A percentile compares a stretch with the other conserved stretches of the same genome.
These are phyloP conservation scores for Ceriops zippeliana DNA, from an alignment of 345 rosid genomes.

Conservation along the genomic window DNA sequence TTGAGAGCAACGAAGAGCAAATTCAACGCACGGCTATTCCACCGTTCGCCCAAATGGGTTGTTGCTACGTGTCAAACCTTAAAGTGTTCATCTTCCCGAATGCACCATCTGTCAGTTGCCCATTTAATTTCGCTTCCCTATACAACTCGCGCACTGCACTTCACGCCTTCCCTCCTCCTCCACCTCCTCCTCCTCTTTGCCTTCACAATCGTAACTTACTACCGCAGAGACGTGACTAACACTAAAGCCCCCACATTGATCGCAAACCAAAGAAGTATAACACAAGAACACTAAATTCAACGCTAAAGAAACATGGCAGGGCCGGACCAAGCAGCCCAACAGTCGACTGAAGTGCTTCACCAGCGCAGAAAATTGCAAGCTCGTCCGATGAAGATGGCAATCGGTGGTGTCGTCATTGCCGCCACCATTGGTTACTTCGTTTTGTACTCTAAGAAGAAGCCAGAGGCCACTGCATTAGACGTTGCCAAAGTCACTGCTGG, in stretches of 20 bases:
- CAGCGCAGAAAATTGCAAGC: constrained; percentile 21
- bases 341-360: constrained; percentile 32
- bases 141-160: no score
- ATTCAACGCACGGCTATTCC: neutral
- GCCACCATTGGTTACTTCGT: constrained; percentile 48
- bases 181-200: no score
- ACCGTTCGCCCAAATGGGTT: neutral
- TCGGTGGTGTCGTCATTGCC: constrained; percentile 35
- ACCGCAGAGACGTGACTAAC: no score
- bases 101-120: neutral
- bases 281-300: neutral
- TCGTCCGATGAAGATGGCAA: constrained; percentile 45
- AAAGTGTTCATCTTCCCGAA: neutral
- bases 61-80: neutral
- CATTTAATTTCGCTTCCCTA: neutral
- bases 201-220: no score
- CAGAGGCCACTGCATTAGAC: constrained; percentile 56
- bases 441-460: constrained; percentile 52
- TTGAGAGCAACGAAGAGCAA: no score
- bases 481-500: constrained; percentile 63
- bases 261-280: no score
- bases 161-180: no score
- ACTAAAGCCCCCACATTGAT: neutral
- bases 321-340: constrained; percentile 32
- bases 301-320: constrained; percentile 23